Conservation (phyloP, 805 yeast species). For the Saccharomycopsis capsularis region DNA sequence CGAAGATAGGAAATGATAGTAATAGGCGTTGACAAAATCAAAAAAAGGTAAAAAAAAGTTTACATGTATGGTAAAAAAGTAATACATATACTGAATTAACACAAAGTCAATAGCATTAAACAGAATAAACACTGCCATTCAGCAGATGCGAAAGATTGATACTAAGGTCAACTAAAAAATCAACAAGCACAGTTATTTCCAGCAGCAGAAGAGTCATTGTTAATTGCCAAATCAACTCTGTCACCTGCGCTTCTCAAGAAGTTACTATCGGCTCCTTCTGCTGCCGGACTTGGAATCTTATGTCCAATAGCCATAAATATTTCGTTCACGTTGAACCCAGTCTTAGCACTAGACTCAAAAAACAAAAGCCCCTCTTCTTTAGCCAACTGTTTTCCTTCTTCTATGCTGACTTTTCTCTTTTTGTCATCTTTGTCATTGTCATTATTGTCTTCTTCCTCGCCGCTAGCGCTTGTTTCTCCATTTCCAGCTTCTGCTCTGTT, state of each 20-base stretch:
- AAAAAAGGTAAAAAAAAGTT: no score
- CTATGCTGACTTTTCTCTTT: conserved; percentile 77
- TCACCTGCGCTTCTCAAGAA: conserved; percentile 19
- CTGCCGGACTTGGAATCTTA: conserved; percentile 52
- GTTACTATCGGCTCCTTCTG: conserved; percentile 5
- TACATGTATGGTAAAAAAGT: no score
- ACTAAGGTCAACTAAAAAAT: no score
- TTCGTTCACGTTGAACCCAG: conserved; percentile 81
- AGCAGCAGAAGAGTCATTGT: conserved; percentile 24
- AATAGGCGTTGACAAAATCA: no score
- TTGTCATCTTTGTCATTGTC: conserved; percentile 33
- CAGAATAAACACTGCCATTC: no score
- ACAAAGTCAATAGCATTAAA: no score
- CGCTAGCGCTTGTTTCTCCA: no score
- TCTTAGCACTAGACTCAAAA: conserved; percentile 92
- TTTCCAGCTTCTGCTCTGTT: conserved; percentile 93
- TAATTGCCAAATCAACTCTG: conserved; percentile 35
- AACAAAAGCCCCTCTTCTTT: conserved; percentile 86
- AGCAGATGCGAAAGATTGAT: no score
- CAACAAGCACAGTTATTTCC: conserved; percentile 32
- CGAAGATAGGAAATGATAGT: no score
- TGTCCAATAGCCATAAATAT: conserved; percentile 87
- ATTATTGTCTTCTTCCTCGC: conserved; percentile 23
- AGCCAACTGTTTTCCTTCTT: conserved; percentile 83
- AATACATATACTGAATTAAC: no score